Base-by-base conservation (phyloP, 2,329 filamentous ascomycete species). In the Pestalotiopsis sp. region DNA sequence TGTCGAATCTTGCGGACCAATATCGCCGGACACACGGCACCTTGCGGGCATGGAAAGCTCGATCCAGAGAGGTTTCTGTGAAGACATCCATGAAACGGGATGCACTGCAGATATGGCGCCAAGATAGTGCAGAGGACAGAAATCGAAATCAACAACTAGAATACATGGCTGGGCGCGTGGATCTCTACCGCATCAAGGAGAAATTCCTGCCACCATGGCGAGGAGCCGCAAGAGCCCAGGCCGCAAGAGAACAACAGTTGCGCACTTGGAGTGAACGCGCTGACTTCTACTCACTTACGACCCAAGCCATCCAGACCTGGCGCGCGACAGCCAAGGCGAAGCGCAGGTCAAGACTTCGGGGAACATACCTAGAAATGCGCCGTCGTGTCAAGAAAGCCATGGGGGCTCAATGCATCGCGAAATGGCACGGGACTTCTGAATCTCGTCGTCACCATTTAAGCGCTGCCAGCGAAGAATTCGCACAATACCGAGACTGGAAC, bases 321-420 rank as follows among this genome's bases (percentile, higher is more conserved):
- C 71, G 71, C 56, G 65, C 73, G 1, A 49, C 66, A 25, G 71
- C 77, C 2, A 77, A 76, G 62, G 65, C 76, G 68, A 76, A 67
- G 61, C 76, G 76, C n/a, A 79, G 76, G 68, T 69, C 74, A 45
- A 76, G 71, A 56, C 68, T 79, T 14, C 77, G 71, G 64, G 76
- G 78, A 36, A 76, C 77, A 7, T 74, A 79, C 69, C 63, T 78
- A 52, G 77, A 78, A 69, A 76, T 76, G 17, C 77, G 77, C 25
- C 77, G 77, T 14, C 70, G 74, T 65, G 77, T 79, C 27, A 79
- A 78, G 71, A 78, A 73, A 68, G 73, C 73, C 4, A 78, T 78
- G 76, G 77, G 77, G 11, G 71, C 72, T 27, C 76, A 76, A 17
- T 77, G 74, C 36, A 69, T 79, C 27, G 72, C 68, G 25, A 68